Conservation (phyloP, 768 basidiomycete genomes). For the Suillus luteus region DNA sequence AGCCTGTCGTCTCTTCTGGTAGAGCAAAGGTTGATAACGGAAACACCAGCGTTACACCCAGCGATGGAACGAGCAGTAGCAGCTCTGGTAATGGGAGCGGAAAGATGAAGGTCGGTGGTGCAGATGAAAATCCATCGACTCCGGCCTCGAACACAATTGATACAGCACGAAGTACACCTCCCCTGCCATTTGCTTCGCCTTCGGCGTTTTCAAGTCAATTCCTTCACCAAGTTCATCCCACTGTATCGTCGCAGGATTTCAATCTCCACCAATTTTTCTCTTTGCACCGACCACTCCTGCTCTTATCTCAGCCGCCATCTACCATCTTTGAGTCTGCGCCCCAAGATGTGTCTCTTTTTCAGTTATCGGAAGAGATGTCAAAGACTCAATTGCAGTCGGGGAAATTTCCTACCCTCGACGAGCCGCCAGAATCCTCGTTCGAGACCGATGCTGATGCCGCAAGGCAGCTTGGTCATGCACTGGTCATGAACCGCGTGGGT, state of each 20-base stretch:
- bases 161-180: constrained; percentile 21
- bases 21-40: constrained; percentile 43
- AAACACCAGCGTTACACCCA: constrained; percentile 36
- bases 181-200: constrained; percentile 20
- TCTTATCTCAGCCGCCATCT: constrained; percentile 61
- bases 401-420: constrained; percentile 37
- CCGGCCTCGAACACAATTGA: constrained; percentile 17
- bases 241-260: constrained; percentile 66
- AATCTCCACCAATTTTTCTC: constrained; percentile 87
- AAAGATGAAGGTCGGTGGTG: constrained; percentile 19
- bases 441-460: constrained; percentile 83
- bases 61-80: constrained; percentile 27
- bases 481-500: constrained; percentile 68
- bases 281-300: constrained; percentile 74
- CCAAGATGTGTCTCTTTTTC: constrained; percentile 22
- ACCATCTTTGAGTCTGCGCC: constrained; percentile 48
- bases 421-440: constrained; percentile 50
- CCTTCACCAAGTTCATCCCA: constrained; percentile 46
- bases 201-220: constrained; percentile 12
- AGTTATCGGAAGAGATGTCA: constrained; percentile 23
- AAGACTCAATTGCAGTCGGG: constrained; percentile 30
- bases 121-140: constrained; percentile 32
- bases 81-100: constrained; percentile 18
- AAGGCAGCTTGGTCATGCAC: constrained; percentile 72
- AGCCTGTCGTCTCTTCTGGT: constrained; percentile 40